Percentiles rank a stretch among this genome's conserved stretches.
These are phyloP conservation scores for Mortierella sp. DNA, from an alignment of 371 early-diverging fungal genomes.

Conservation along the genomic window DNA sequence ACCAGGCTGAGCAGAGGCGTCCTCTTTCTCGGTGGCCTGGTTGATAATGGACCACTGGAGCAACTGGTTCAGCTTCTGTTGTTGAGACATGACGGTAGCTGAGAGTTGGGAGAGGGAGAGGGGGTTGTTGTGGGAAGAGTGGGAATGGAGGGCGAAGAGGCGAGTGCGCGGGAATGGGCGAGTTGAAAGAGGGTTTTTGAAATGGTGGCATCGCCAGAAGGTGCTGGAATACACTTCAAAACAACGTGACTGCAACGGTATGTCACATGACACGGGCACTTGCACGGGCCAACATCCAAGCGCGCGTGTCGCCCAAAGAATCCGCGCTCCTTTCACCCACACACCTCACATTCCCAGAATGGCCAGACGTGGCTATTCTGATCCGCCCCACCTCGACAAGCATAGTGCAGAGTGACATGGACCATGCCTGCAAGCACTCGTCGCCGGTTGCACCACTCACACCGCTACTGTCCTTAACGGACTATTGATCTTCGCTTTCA, in stretches of 20 bases:
- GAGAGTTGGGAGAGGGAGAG: neutral
- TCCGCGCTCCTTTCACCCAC: too few relatives aligned
- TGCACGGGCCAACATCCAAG: too few relatives aligned
- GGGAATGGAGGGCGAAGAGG: conserved; percentile 13
- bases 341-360: conserved; percentile 1
- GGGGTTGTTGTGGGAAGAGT: conserved; percentile 1
- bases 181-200: too few relatives aligned
- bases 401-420: conserved; percentile 51
- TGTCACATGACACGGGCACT: too few relatives aligned
- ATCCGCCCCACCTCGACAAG: neutral
- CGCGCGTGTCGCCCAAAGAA: too few relatives aligned
- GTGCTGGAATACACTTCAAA: neutral
- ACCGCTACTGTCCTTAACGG: neutral
- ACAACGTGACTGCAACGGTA: neutral
- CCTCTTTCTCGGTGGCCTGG: conserved; percentile 74
- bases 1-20: conserved; percentile 65
- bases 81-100: conserved; percentile 12
- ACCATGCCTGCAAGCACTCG: conserved; percentile 1
- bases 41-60: conserved; percentile 91
- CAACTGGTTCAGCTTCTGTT: conserved; percentile 72
- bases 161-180: too few relatives aligned
- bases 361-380: too few relatives aligned
- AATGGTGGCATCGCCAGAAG: too few relatives aligned
- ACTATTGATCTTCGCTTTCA: neutral
- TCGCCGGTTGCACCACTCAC: too few relatives aligned